Conservation (phyloP, 441 rosid genomes). For the Pelargonium australe region DNA sequence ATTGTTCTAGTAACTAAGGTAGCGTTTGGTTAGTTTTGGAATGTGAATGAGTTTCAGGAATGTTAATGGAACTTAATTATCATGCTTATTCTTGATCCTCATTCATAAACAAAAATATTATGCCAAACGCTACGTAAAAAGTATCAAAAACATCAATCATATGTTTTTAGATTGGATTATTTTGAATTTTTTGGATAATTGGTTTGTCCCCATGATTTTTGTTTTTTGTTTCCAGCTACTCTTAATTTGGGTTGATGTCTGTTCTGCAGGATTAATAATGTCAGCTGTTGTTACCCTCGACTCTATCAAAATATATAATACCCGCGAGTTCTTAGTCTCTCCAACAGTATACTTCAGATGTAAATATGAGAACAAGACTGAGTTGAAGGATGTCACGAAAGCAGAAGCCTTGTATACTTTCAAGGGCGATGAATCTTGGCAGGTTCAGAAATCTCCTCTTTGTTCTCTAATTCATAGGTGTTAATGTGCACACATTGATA, state of each 20-base stretch:
- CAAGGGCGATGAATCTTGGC: constrained; percentile 85
- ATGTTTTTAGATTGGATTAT: no score
- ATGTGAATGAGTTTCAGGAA: no score
- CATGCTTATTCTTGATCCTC: no score
- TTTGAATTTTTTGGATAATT: background rate
- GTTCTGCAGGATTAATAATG: constrained; percentile 36
- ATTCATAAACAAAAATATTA: no score
- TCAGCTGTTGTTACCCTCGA: constrained; percentile 56
- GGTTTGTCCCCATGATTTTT: background rate
- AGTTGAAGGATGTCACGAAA: constrained; percentile 60
- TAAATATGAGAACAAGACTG: constrained; percentile 57
- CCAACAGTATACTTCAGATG: constrained; percentile 75
- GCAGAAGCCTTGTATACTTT: constrained; percentile 38
- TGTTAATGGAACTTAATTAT: no score
- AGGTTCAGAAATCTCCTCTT: constrained; percentile 31
- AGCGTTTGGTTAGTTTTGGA: no score
- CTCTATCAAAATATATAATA: constrained; percentile 50
- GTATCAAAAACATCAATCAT: no score
- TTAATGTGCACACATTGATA: background rate
- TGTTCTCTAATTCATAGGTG: background rate
- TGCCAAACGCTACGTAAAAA: no score
- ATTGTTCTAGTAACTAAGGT: no score
- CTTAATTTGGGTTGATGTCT: constrained; percentile 6
- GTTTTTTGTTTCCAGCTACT: background rate
- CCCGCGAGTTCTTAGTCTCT: constrained; percentile 56